Evolutionary conservation across 139 green algal genomes (phyloP).

Genomic region (Haematococcus lacustris): DNA sequence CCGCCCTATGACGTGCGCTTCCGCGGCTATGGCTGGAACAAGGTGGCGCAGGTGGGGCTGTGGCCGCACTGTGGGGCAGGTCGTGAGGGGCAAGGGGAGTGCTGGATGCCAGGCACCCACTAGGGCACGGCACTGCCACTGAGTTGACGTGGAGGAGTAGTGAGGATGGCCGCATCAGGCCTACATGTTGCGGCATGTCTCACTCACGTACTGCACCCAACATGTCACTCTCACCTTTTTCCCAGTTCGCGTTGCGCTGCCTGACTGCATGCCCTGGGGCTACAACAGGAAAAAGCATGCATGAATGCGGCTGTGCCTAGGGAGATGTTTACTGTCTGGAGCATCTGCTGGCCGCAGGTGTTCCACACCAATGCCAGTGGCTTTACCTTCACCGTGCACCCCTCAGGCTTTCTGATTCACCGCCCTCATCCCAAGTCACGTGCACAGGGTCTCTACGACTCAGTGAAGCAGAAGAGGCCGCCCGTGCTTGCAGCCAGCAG

Average conservation of each 20-base stretch:
- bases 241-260: neutral
- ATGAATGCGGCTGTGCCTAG: too few relatives aligned
- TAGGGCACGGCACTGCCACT: neutral
- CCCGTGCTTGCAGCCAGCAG: neutral
- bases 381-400: slow-evolving; percentile 28
- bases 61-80: too few relatives aligned
- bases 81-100: neutral
- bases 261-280: too few relatives aligned
- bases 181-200: neutral
- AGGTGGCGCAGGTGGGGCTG: slow-evolving; percentile 33
- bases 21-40: slow-evolving; percentile 55
- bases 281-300: too few relatives aligned
- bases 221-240: neutral
- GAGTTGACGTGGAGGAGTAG: neutral
- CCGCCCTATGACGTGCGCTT: slow-evolving; percentile 42
- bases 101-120: neutral
- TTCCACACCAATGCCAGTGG: neutral
- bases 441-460: slow-evolving; percentile 22
- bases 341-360: too few relatives aligned
- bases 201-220: neutral
- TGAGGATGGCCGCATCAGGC: neutral
- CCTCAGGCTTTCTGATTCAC: slow-evolving; percentile 30
- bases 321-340: too few relatives aligned
- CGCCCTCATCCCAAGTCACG: slow-evolving; percentile 20
- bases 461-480: neutral